Base-by-base conservation (phyloP, 768 basidiomycete genomes). In the Rhodotorula graminis region DNA sequence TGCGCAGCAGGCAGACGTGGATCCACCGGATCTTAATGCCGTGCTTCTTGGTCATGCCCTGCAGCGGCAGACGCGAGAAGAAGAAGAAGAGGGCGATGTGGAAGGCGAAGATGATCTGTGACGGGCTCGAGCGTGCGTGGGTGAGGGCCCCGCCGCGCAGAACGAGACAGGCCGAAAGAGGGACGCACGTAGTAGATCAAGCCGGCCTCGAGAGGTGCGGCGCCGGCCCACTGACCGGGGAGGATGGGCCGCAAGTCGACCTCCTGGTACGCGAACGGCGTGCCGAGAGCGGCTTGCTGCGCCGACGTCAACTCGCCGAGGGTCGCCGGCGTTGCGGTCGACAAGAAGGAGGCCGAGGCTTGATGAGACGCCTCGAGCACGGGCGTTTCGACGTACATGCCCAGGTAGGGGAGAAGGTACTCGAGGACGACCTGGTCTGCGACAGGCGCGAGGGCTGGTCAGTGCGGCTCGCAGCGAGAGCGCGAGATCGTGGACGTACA, bases 361-460 rank as follows among this genome's bases (percentile, higher is more conserved):
- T 68, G 61, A 18, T 73, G 65, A 15, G 74, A 75, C 0, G 80
- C 80, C 44, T 70, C 73, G 27, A 72, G 64, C 5, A 78, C 46
- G 0, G 78, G 76, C 29, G 71, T 75, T 25, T 56, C 40, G 3
- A 64, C 12, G 53, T 66, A 77, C 75, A 72, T 31, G 18, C 61
- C n/a, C 65, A 82, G 77, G 47, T 76, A 73, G 0, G 77, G 74
- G 27, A 77, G 79, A 78, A 70, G 79, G 80, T 79, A 80, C 53
- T 80, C 72, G 33, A 81, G 78, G 29, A 80, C 76, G 16, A 78
- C 78, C 61, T 72, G 71, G 33, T 49, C 47, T 49, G 47, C 47
- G 44, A 46, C n/a, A n/a, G n/a, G 14, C 44, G 3, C 8, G 44
- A 12, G 8, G 18, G 12, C 44, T 2, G 44, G 44, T 12, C 12